Evolutionary conservation across 495 filamentous ascomycete species (phyloP), one percentile per base, ranked within the genome.

Genomic region (Podospora conica): DNA sequence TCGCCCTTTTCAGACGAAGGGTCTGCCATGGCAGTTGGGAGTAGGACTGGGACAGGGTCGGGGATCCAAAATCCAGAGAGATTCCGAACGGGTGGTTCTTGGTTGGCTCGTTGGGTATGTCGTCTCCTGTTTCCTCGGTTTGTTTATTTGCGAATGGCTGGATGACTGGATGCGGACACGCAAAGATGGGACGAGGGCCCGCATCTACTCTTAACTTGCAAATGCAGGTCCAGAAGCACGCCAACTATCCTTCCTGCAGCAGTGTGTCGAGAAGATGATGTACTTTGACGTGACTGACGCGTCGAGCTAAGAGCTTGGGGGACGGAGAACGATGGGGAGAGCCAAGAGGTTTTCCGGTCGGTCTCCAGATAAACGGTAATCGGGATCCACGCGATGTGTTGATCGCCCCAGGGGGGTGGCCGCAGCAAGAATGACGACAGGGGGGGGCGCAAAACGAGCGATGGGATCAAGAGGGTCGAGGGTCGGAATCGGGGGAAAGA

Each of bases 1-100:
- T 12, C 33, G 28, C 10, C 53, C 22, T 64, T 64, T 58, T 64
- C 54, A 21, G 63, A 57, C n/a, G 63, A 21, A 48, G 33, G n/a
- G 28, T 64, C 54, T 53, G 63, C 63, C 55, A 57, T 57, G 20
- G 11, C 40, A n/a, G 40, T n/a, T n/a, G 40, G 18, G n/a, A n/a
- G n/a, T n/a, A n/a, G n/a, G n/a, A n/a, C n/a, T n/a, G n/a, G n/a
- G 40, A 11, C 40, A 11, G 29, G 40, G 40, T 48, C 40, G 40
- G 40, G 33, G 40, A 48, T 48, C 40, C 40, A 48, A 8, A 18
- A n/a, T 48, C 33, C 18, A 15, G 33, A 5, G 40, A 11, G 4
- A 7, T 48, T 48, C 18, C 40, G 40, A 48, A 8, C n/a, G n/a
- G n/a, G n/a, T n/a, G n/a, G n/a, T n/a, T n/a, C n/a, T n/a, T n/a